phyloP scores from a whole-genome alignment of 2,329 filamentous ascomycete species.

The Colletotrichum eremochloae region DNA sequence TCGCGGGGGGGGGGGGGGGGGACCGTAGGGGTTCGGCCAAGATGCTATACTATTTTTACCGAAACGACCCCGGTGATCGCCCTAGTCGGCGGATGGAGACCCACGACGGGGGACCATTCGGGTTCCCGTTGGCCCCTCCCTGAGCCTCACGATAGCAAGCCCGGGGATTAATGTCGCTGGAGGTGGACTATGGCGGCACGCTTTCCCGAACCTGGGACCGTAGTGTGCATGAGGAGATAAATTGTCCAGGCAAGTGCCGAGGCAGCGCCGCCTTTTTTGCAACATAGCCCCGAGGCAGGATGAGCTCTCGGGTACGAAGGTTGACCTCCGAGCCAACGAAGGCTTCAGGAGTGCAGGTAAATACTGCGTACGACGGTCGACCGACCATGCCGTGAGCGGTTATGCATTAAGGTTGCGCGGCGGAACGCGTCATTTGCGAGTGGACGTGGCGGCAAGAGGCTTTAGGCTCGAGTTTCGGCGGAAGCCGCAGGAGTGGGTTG shows the following conservation, averaged over 20 bases:
- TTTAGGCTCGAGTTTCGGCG: slow-evolving; percentile 40
- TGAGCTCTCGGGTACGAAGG: background rate
- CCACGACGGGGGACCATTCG: slow-evolving; percentile 32
- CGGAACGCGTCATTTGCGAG: slow-evolving; percentile 35
- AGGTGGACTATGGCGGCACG: slow-evolving; percentile 10
- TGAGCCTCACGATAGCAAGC: slow-evolving; percentile 44
- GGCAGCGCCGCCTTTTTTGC: slow-evolving; percentile 15
- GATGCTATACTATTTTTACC: slow-evolving; percentile 38
- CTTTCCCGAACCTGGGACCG: slow-evolving; percentile 11
- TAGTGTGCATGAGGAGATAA: slow-evolving; percentile 18
- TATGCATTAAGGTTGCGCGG: slow-evolving; percentile 39
- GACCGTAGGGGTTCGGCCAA: slow-evolving; percentile 14
- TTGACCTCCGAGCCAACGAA: slow-evolving; percentile 3
- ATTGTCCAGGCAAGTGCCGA: slow-evolving; percentile 21
- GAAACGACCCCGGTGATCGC: slow-evolving; percentile 32
- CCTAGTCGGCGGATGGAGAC: slow-evolving; percentile 24
- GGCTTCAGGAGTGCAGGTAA: slow-evolving; percentile 13
- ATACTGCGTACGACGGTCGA: slow-evolving; percentile 18
- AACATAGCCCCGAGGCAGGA: slow-evolving; percentile 1
- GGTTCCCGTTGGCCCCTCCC: slow-evolving; percentile 49
- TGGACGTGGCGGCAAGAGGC: slow-evolving; percentile 39
- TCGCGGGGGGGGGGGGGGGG: background rate
- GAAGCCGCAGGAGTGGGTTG: slow-evolving; percentile 34
- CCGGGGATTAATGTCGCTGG: slow-evolving; percentile 7
- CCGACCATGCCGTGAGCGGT: slow-evolving; percentile 37